phyloP scores from a whole-genome alignment of 768 basidiomycete genomes.

The Suillus variegatus region DNA sequence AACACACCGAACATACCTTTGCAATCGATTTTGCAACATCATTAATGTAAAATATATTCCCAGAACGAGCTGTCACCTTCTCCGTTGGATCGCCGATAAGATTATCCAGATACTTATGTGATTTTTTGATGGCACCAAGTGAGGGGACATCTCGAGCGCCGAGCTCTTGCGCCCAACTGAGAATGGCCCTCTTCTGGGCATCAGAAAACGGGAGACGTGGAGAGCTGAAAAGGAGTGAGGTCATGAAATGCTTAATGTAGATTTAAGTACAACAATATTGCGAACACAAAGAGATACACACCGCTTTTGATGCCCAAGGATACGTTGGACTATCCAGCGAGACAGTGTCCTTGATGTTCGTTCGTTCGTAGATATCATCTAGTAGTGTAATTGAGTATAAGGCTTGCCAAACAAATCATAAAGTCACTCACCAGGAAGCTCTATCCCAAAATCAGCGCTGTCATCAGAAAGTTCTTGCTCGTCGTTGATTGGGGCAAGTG shows the following conservation, averaged over 20 bases:
- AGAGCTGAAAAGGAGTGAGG: conserved; percentile 34
- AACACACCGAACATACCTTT: conserved; percentile 15
- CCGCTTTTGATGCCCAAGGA: too few relatives aligned
- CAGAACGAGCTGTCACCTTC: conserved; percentile 19
- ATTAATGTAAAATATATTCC: conserved; percentile 34
- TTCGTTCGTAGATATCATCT: too few relatives aligned
- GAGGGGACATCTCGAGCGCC: conserved; percentile 30
- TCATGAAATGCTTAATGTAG: conserved; percentile 21
- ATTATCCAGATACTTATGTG: conserved; percentile 15
- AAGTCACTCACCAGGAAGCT: too few relatives aligned
- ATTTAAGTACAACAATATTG: too few relatives aligned
- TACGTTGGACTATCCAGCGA: too few relatives aligned
- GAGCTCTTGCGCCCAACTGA: conserved; percentile 30
- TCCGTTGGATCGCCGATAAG: conserved; percentile 25
- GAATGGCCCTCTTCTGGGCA: conserved; percentile 28
- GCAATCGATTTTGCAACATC: conserved; percentile 17
- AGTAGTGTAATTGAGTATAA: too few relatives aligned
- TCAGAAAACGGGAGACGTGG: conserved; percentile 7
- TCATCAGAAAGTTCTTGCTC: too few relatives aligned
- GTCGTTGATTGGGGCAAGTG: too few relatives aligned
- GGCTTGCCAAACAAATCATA: too few relatives aligned
- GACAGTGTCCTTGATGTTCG: too few relatives aligned
- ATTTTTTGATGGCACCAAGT: conserved; percentile 23
- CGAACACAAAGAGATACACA: too few relatives aligned
- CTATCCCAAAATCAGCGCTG: too few relatives aligned